Conservation (phyloP, 495 filamentous ascomycete genomes). For the Platismatia glauca region DNA sequence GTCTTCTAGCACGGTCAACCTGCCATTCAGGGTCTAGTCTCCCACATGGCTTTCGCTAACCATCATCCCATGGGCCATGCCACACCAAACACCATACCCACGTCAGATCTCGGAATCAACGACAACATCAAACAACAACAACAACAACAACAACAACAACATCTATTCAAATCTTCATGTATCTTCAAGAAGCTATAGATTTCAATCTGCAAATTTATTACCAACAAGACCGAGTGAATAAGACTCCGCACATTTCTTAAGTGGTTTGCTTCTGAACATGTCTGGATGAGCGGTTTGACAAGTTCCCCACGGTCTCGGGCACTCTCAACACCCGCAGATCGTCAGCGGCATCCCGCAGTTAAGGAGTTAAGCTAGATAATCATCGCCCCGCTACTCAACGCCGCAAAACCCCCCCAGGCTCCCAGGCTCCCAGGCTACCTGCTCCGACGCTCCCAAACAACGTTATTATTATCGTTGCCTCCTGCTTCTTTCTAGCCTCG, state of each 20-base stretch:
- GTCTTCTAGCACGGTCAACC: neutral
- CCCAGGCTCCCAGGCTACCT: too few species aligned
- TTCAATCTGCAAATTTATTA: neutral
- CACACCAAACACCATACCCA: too few species aligned
- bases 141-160: too few species aligned
- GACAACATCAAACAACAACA: neutral
- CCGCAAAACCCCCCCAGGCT: slow-evolving; percentile 2
- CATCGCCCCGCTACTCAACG: slow-evolving; percentile 5
- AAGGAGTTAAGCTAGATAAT: neutral
- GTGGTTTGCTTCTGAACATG: too few species aligned
- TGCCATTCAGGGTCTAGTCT: neutral
- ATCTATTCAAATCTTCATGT: too few species aligned
- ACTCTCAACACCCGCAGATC: neutral
- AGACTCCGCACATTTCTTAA: too few species aligned
- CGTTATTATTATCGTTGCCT: neutral
- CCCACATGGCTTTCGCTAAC: slow-evolving; percentile 13
- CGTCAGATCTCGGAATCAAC: neutral
- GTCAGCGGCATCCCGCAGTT: slow-evolving; percentile 6
- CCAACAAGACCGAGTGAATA: too few species aligned
- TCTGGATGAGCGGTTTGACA: too few species aligned
- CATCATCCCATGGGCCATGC: too few species aligned
- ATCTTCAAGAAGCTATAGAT: too few species aligned
- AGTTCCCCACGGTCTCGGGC: neutral
- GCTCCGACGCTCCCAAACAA: neutral
- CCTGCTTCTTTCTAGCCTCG: neutral